These are phyloP conservation scores for Akebia trifoliata DNA, from an alignment of 164 flowering plant genomes.

Conservation along the genomic window DNA sequence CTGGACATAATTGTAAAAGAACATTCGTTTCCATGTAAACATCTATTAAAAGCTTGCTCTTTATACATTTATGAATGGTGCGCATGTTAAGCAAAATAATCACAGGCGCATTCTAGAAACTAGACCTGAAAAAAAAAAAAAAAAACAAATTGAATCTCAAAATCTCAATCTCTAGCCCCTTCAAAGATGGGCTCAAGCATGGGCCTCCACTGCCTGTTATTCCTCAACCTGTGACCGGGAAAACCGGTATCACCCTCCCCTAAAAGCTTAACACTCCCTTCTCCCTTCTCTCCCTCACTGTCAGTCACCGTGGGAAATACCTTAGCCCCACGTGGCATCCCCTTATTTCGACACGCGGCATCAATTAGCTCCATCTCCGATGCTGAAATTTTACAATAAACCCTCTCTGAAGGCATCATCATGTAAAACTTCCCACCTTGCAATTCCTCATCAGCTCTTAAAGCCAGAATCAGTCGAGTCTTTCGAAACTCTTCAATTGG, in stretches of 20 bases:
- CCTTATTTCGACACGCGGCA: constrained; percentile 7
- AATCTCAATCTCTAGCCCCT: not conserved
- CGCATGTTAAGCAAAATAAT: no score
- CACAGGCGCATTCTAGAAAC: no score
- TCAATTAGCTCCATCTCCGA: constrained; percentile 27
- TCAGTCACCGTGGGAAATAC: not conserved
- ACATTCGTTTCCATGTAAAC: no score
- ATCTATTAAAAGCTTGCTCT: no score
- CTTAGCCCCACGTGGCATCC: constrained; percentile 3
- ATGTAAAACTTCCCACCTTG: constrained; percentile 34
- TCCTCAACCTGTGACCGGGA: constrained; percentile 7
- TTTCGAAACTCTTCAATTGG: constrained; percentile 18
- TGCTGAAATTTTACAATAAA: constrained; percentile 24
- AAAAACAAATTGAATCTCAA: no score
- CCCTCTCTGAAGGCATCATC: constrained; percentile 26
- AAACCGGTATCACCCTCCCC: not conserved
- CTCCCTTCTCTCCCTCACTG: not conserved
- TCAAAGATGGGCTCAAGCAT: constrained; percentile 35
- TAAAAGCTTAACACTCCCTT: not conserved
- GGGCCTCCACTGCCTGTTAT: constrained; percentile 26
- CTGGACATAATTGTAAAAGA: no score
- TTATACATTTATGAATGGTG: no score
- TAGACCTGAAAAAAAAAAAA: no score
- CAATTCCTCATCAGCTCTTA: constrained; percentile 45
- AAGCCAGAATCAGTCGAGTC: constrained; percentile 22